Base-by-base conservation (phyloP, 306 rosid genomes). In the Argentina anserina region DNA sequence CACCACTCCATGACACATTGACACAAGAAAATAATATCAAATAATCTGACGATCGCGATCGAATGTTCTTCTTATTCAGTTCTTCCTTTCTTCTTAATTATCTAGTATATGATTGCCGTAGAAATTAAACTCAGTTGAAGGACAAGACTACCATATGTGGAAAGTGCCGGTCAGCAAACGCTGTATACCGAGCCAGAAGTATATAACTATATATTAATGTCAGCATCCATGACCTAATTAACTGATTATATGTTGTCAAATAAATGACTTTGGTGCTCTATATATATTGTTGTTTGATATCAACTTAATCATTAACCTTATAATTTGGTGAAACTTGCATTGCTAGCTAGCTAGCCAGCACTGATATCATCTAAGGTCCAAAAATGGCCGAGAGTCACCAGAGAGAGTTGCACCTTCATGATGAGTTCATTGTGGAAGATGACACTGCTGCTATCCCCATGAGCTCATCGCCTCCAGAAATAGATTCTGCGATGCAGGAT, bases 131-230 rank as follows among this genome's bases (percentile, higher is more conserved):
- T 39, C 18, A 15, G n/a, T 65, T 21, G 9, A 65, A 23, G n/a
- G 70, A 65, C 21, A 26, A 25, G 26, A 7, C 11, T 33, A 21
- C 46, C 46, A 42, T 50, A 20, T 34, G 73, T 20, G 62, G 73
- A 49, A 31, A 31, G 21, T 25, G 64, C 47, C 63, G 74, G 74
- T 70, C 74, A 70, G 34, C 33, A 70, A 37, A 52, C 41, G 64
- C 25, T 70, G 74, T 36, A 25, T n/a, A 52, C 47, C 49, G 23
- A 33, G 0, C 12, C 6, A 34, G 26, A 61, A 60, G 40, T 60
- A n/a, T n/a, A n/a, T n/a, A n/a, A n/a, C n/a, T n/a, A n/a, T n/a
- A n/a, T n/a, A 15, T 9, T 60, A 31, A 31, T 59, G 40, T 31
- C 65, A 59, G n/a, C 65, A 28, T n/a, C 39, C 1, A 28, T 59